phyloP scores from a whole-genome alignment of 805 yeast species.

The Brettanomyces custersianus region DNA sequence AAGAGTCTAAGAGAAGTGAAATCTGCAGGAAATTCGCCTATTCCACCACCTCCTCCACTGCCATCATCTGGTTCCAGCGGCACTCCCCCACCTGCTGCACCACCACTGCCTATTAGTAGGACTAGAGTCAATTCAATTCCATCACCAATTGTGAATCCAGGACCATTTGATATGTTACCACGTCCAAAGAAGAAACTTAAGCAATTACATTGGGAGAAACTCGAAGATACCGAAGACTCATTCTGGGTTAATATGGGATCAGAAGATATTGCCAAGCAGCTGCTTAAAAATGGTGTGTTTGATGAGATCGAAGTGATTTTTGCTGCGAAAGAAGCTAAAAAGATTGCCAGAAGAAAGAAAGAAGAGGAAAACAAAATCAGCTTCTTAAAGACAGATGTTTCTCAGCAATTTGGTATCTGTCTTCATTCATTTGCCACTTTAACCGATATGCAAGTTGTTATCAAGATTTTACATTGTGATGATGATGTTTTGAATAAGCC shows the following conservation, averaged over 20 bases:
- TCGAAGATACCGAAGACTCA: constrained; percentile 76
- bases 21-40: constrained; percentile 7
- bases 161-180: constrained; percentile 43
- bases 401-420: constrained; percentile 93
- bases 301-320: constrained; percentile 79
- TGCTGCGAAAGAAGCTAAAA: constrained; percentile 68
- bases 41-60: constrained; percentile 24
- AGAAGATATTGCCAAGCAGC: constrained; percentile 47
- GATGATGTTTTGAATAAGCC: constrained; percentile 56
- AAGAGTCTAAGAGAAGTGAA: constrained; percentile 21
- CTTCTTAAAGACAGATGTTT: constrained; percentile 71
- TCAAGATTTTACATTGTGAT: constrained; percentile 70
- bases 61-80: constrained; percentile 10
- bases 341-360: constrained; percentile 36
- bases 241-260: constrained; percentile 74
- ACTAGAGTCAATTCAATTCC: constrained; percentile 3
- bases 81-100: constrained; percentile 22
- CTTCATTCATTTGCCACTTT: constrained; percentile 64
- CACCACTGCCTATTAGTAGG: constrained; percentile 18
- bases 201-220: constrained; percentile 95
- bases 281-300: constrained; percentile 70
- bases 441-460: constrained; percentile 57
- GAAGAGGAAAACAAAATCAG: constrained; percentile 48
- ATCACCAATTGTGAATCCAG: constrained; percentile 19
- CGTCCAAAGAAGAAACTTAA: constrained; percentile 74